Evolutionary conservation across 371 early-diverging fungal species (phyloP).

Genomic region (Cokeromyces recurvatus): DNA sequence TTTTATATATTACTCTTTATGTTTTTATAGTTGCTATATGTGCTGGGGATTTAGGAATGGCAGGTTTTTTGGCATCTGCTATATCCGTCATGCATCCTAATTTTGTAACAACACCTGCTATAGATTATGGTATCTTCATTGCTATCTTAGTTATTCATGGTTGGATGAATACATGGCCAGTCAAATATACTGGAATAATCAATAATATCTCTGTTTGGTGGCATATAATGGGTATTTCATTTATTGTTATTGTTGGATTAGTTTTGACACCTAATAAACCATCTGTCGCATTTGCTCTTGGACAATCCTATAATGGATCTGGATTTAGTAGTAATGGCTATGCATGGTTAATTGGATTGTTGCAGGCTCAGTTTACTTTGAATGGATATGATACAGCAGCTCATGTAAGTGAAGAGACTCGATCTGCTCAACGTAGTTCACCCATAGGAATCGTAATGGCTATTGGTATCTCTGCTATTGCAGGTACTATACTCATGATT

Average conservation of each 20-base stretch:
- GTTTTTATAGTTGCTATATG: conserved; percentile 49
- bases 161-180: conserved; percentile 39
- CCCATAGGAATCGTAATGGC: conserved; percentile 51
- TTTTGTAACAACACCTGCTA: conserved; percentile 24
- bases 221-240: conserved; percentile 33
- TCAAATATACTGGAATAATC: conserved; percentile 37
- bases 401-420: conserved; percentile 67
- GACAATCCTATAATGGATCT: conserved; percentile 25
- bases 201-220: conserved; percentile 43
- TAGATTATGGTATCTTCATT: conserved; percentile 37
- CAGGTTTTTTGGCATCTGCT: conserved; percentile 46
- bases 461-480: conserved; percentile 40
- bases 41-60: conserved; percentile 50
- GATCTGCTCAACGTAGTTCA: conserved; percentile 46
- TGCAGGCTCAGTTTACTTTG: conserved; percentile 43
- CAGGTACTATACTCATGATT: conserved; percentile 55
- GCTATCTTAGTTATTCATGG: conserved; percentile 41
- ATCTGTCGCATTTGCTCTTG: conserved; percentile 43
- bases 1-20: conserved; percentile 2
- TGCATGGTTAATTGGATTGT: conserved; percentile 31
- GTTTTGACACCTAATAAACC: conserved; percentile 36
- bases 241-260: conserved; percentile 30
- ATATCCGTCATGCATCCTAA: conserved; percentile 41
- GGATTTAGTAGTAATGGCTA: conserved; percentile 25
- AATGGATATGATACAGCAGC: conserved; percentile 66